These are phyloP conservation scores for Umbelopsis vinacea DNA, from an alignment of 192 early-diverging fungal species.

Conservation along the genomic window DNA sequence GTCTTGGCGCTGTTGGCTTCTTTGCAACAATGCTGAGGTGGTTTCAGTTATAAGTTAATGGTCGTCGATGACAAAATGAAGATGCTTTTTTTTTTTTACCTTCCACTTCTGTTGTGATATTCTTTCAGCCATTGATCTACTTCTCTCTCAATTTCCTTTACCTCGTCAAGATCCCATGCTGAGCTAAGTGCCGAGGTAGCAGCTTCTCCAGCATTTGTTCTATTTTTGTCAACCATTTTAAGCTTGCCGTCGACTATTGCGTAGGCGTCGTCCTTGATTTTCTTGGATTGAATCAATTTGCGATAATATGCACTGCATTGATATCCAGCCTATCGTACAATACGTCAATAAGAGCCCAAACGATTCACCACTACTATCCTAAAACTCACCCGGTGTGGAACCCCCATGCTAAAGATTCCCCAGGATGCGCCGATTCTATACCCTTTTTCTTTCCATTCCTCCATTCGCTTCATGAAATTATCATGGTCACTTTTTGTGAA, in stretches of 20 bases:
- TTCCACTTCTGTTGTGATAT: slow-evolving; percentile 42
- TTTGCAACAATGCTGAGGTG: not conserved
- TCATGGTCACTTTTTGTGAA: slow-evolving; percentile 48
- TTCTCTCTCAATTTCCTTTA: slow-evolving; percentile 51
- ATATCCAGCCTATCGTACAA: slow-evolving; percentile 48
- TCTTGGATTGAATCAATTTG: slow-evolving; percentile 47
- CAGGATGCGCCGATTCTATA: slow-evolving; percentile 58
- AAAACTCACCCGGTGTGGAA: slow-evolving; percentile 50
- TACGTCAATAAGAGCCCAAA: not conserved
- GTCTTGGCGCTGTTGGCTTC: slow-evolving; percentile 20
- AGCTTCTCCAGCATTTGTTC: slow-evolving; percentile 37
- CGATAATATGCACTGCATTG: slow-evolving; percentile 64
- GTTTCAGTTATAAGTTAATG: not conserved
- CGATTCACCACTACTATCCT: not conserved
- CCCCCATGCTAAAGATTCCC: slow-evolving; percentile 56
- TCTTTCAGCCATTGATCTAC: slow-evolving; percentile 56
- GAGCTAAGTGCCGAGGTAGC: slow-evolving; percentile 47
- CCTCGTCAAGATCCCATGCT: slow-evolving; percentile 51
- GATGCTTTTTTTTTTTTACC: not conserved
- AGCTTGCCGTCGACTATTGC: slow-evolving; percentile 52
- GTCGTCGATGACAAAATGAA: not conserved
- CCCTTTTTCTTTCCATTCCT: slow-evolving; percentile 50
- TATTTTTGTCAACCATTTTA: slow-evolving; percentile 49
- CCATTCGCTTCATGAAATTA: slow-evolving; percentile 54
- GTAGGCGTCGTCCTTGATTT: slow-evolving; percentile 54